Conservation (phyloP, 2,329 filamentous ascomycete species). For the Calonectria pseudoturangicola region DNA sequence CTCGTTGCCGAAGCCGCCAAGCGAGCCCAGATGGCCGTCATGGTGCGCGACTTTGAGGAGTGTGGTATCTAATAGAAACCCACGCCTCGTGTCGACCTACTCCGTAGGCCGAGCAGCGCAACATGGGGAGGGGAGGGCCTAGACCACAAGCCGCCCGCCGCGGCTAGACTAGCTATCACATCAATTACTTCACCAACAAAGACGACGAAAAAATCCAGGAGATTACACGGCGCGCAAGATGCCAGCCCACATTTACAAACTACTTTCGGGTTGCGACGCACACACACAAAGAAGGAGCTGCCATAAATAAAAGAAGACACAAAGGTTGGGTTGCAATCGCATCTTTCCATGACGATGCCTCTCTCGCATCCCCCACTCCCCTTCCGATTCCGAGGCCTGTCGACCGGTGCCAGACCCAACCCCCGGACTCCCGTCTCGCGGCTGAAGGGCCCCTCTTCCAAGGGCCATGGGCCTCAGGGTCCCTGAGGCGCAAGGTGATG, state of each 20-base stretch:
- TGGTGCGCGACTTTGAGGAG: conserved; percentile 90
- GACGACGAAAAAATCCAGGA: conserved; percentile 24
- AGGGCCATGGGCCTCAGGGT: conserved; percentile 10
- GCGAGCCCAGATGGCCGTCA: conserved; percentile 90
- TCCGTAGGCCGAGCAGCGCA: conserved; percentile 15
- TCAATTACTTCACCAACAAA: conserved; percentile 18
- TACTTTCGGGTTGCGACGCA: background rate
- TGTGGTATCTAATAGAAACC: conserved; percentile 71
- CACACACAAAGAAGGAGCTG: background rate
- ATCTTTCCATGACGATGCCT: conserved; percentile 17
- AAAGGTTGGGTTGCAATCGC: conserved; percentile 22
- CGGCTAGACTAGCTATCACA: conserved; percentile 7
- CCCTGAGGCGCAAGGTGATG: conserved; percentile 19
- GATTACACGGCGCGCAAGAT: conserved; percentile 12
- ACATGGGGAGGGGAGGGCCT: conserved; percentile 21
- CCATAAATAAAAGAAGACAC: background rate
- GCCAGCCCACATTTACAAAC: conserved; percentile 1
- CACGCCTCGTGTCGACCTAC: conserved; percentile 8
- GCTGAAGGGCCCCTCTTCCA: conserved; percentile 13
- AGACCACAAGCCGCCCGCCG: conserved; percentile 16
- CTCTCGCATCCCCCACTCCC: conserved; percentile 3
- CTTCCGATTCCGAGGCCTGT: conserved; percentile 23
- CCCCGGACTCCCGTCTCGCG: conserved; percentile 29
- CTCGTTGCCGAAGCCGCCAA: conserved; percentile 95
- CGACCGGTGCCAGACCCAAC: conserved; percentile 7